Base-by-base conservation (phyloP, 2,329 filamentous ascomycete species). In the Aspergillus carbonarius region DNA sequence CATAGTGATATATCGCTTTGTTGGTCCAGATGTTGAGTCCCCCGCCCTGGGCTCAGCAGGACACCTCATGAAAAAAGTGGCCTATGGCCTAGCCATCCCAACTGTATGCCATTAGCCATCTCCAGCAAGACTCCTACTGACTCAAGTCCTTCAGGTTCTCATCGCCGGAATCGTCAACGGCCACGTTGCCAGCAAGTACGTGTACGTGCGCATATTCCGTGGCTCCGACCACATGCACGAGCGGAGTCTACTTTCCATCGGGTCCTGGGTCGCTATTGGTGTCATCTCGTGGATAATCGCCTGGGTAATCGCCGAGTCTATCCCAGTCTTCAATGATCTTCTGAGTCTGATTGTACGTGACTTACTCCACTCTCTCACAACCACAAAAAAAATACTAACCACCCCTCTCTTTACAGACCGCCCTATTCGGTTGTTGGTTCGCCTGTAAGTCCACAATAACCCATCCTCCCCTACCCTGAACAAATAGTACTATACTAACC, bases 161-260 rank as follows among this genome's bases (percentile, higher is more conserved):
- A 83, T 91, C 49, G 86, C 88, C 0, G 88, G 88, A 47, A 86
- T 90, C 12, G 86, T 91, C 57, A 85, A 88, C 66, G 86, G 83
- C 4, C 84, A 87, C 57, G 85, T 90, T 1, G 85, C 85, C 1
- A 81, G 80, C 46, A 88, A 88, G 68, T 87, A 88, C 63, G 78
- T 89, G 53, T 90, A 88, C 68, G 78, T 84, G 2, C 82, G 87
- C 20, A 69, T 87, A 5, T 89, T 88, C 77, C 78, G 80, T 34
- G 81, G 83, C 60, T 85, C 83, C 6, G 79, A 83, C 64, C 79
- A 82, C 68, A 76, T 84, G 72, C 75, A 78, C 54, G 76, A 78
- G 58, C 76, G 77, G 49, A 85, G 78, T 35, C 72, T 76, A 51
- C 62, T 79, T 0, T 82, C 83, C 3, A 82, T 82, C 62, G 71